phyloP scores from a whole-genome alignment of 148 eudicot species.

The Silene conica region DNA sequence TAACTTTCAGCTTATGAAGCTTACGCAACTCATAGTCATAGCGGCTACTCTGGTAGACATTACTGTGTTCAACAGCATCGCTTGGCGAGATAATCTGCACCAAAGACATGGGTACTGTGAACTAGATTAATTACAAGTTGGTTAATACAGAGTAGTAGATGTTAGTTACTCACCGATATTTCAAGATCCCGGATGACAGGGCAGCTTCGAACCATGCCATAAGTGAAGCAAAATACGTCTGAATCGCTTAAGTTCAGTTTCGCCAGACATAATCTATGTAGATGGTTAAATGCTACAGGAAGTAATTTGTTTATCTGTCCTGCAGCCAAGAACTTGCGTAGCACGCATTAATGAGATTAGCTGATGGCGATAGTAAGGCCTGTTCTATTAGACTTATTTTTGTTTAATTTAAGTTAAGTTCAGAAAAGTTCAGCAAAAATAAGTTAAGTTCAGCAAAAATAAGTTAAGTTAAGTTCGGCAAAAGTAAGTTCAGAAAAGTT shows the following conservation, averaged over 20 bases:
- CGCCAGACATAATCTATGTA: neutral
- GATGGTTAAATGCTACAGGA: neutral
- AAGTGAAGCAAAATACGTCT: neutral
- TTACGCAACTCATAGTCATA: neutral
- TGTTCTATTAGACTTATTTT: no score
- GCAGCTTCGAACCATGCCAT: neutral
- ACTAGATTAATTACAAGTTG: no score
- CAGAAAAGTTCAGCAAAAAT: no score
- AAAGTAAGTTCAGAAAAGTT: no score
- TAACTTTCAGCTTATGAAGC: neutral
- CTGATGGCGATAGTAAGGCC: neutral
- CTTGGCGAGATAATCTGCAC: no score
- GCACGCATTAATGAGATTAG: neutral
- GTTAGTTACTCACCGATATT: conserved; percentile 5
- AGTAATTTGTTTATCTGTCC: neutral
- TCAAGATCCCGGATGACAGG: conserved; percentile 8
- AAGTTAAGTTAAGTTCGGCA: no score
- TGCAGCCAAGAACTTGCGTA: conserved; percentile 1
- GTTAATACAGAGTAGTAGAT: neutral
- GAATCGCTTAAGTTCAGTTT: neutral
- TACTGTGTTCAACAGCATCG: no score
- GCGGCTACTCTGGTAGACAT: no score
- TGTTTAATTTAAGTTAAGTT: no score
- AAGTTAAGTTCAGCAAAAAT: no score
- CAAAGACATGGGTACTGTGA: no score